Conservation (phyloP, 495 filamentous ascomycete species). For the Penicillium arizonense region DNA sequence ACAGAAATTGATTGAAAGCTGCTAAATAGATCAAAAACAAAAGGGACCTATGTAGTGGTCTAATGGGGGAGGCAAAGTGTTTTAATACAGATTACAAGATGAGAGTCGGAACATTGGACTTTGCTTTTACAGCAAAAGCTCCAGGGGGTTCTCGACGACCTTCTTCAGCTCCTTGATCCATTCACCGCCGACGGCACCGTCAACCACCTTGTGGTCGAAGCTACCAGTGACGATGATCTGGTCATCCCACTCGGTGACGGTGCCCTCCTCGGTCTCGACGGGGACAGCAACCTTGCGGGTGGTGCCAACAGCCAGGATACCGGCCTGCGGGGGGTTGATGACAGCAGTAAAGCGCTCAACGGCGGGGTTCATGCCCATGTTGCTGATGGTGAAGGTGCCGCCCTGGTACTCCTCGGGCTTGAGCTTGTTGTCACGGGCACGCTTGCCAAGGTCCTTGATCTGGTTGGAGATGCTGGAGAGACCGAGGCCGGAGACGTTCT, state of each 20-base stretch:
- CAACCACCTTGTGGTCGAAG: slow-evolving; percentile 97
- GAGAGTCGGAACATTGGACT: not conserved
- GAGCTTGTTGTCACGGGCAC: slow-evolving; percentile 94
- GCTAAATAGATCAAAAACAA: slow-evolving; percentile 35
- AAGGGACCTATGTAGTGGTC: slow-evolving; percentile 30
- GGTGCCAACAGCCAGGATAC: slow-evolving; percentile 92
- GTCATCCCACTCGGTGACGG: slow-evolving; percentile 86
- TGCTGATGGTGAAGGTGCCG: slow-evolving; percentile 98
- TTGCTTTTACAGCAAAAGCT: slow-evolving; percentile 73
- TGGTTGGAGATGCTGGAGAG: slow-evolving; percentile 81
- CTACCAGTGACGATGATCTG: slow-evolving; percentile 91
- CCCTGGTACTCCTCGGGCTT: slow-evolving; percentile 99
- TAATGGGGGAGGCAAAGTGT: slow-evolving; percentile 26
- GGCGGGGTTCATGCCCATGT: slow-evolving; percentile 99
- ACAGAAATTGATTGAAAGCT: slow-evolving; percentile 22
- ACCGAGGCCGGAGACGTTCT: slow-evolving; percentile 76
- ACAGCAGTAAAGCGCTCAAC: slow-evolving; percentile 98
- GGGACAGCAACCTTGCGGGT: slow-evolving; percentile 92
- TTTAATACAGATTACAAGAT: slow-evolving; percentile 48
- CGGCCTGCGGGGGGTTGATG: slow-evolving; percentile 98
- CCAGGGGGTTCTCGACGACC: slow-evolving; percentile 93
- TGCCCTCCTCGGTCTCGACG: slow-evolving; percentile 79
- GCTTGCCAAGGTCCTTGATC: slow-evolving; percentile 95
- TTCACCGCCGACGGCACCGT: slow-evolving; percentile 93
- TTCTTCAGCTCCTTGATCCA: slow-evolving; percentile 98